phyloP scores from a whole-genome alignment of 2,329 filamentous ascomycete species.

The Dendryphion nanum region DNA sequence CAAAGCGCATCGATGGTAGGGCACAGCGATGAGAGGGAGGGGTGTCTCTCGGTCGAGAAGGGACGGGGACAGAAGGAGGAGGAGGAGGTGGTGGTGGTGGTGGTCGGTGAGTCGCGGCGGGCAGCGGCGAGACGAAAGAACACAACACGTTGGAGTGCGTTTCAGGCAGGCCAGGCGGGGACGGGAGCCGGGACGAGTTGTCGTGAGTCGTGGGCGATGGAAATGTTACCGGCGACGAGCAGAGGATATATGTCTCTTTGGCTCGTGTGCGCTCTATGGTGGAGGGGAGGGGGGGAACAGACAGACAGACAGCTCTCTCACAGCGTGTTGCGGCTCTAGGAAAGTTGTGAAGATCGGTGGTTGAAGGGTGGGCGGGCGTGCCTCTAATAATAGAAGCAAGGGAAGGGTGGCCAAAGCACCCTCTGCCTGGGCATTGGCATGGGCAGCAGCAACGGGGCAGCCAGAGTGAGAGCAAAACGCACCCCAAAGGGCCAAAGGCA shows the following conservation, averaged over 20 bases:
- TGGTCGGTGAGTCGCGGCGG: constrained; percentile 1
- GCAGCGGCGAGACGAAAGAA: constrained; percentile 7
- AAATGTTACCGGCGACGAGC: constrained; percentile 1
- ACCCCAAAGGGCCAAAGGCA: no score
- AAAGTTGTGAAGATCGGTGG: no score
- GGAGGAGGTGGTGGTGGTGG: constrained; percentile 5
- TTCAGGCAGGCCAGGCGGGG: constrained; percentile 4
- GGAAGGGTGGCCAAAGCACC: no score
- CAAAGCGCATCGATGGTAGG: constrained; percentile 26
- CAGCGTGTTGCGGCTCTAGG: no score
- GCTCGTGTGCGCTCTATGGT: neutral
- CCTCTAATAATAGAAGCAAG: constrained; percentile 8
- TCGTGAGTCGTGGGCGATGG: constrained; percentile 1
- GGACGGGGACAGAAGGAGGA: constrained; percentile 4
- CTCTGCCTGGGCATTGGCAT: no score
- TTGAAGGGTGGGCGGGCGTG: constrained; percentile 1
- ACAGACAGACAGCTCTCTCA: no score
- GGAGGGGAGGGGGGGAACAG: no score
- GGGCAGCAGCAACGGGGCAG: no score
- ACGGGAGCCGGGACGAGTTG: constrained; percentile 1
- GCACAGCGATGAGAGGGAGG: constrained; percentile 5
- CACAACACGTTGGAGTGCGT: constrained; percentile 7
- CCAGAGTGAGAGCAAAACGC: no score
- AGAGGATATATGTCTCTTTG: constrained; percentile 6
- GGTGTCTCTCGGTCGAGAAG: constrained; percentile 9